These are phyloP conservation scores for Corylus americana DNA, from an alignment of 306 rosid species.

Conservation along the genomic window DNA sequence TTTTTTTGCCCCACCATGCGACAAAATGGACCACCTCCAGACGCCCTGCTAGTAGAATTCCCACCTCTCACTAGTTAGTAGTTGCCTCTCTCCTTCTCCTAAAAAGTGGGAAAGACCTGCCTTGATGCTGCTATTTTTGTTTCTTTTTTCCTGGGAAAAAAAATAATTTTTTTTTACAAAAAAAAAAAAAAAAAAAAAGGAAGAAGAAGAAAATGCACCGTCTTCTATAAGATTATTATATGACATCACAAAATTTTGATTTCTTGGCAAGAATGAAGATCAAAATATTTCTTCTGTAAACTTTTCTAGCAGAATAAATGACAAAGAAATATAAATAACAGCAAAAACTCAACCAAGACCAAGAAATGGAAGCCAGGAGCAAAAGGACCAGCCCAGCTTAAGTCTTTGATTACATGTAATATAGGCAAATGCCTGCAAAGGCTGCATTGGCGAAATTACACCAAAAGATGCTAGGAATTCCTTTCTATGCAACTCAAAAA, in stretches of 20 bases:
- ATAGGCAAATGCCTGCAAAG: conserved; percentile 21
- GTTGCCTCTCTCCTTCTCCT: too few species aligned
- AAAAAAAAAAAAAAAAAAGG: too few species aligned
- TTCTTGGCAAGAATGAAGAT: conserved; percentile 17
- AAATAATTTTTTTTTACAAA: too few species aligned
- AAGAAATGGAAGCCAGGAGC: not conserved
- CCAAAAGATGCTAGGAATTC: conserved; percentile 10
- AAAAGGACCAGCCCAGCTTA: not conserved
- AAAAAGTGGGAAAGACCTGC: too few species aligned
- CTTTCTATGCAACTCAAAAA: not conserved
- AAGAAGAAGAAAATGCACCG: not conserved
- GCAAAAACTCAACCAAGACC: conserved; percentile 11
- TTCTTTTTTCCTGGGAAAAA: too few species aligned
- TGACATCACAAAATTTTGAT: conserved; percentile 2
- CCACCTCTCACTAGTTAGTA: too few species aligned
- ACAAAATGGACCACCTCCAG: too few species aligned
- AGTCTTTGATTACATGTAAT: not conserved
- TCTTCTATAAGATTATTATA: conserved; percentile 17
- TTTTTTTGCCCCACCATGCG: too few species aligned
- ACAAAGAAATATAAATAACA: not conserved
- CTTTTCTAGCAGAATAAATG: not conserved
- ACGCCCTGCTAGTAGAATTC: too few species aligned
- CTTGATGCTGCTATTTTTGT: too few species aligned
- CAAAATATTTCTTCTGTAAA: conserved; percentile 16
- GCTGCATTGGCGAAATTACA: conserved; percentile 12